Conservation (phyloP, 345 rosid species). For the Carallia pectinifolia region DNA sequence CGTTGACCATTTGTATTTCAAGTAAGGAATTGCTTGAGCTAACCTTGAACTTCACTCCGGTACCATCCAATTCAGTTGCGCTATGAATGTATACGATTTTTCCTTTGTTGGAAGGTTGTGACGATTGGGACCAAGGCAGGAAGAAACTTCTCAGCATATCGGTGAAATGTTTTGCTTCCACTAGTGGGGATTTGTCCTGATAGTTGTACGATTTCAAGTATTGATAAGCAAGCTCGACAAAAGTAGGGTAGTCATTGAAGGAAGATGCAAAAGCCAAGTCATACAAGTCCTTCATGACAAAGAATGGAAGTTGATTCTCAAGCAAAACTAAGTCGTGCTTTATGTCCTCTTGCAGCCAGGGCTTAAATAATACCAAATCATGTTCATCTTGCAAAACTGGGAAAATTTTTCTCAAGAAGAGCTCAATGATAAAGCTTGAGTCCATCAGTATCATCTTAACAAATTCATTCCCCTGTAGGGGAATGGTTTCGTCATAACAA, state of each 20-base stretch:
- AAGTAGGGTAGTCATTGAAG: neutral
- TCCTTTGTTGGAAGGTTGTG: neutral
- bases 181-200: neutral
- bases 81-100: neutral
- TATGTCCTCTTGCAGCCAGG: slow-evolving; percentile 24
- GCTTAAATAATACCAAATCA: slow-evolving; percentile 30
- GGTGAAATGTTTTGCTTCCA: neutral
- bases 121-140: neutral
- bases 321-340: slow-evolving; percentile 22
- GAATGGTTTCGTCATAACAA: slow-evolving; percentile 31
- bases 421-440: slow-evolving; percentile 32
- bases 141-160: neutral
- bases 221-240: neutral
- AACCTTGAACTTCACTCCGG: neutral
- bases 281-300: slow-evolving; percentile 17
- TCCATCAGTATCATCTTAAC: slow-evolving; percentile 36
- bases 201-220: neutral
- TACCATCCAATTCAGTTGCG: neutral
- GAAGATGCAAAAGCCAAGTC: slow-evolving; percentile 2
- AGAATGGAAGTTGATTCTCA: slow-evolving; percentile 22
- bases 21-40: neutral
- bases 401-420: slow-evolving; percentile 27
- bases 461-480: slow-evolving; percentile 17
- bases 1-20: neutral
- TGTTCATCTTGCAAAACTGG: slow-evolving; percentile 3